These are phyloP conservation scores for Sicyos edulis DNA, from an alignment of 306 rosid species.

Conservation along the genomic window DNA sequence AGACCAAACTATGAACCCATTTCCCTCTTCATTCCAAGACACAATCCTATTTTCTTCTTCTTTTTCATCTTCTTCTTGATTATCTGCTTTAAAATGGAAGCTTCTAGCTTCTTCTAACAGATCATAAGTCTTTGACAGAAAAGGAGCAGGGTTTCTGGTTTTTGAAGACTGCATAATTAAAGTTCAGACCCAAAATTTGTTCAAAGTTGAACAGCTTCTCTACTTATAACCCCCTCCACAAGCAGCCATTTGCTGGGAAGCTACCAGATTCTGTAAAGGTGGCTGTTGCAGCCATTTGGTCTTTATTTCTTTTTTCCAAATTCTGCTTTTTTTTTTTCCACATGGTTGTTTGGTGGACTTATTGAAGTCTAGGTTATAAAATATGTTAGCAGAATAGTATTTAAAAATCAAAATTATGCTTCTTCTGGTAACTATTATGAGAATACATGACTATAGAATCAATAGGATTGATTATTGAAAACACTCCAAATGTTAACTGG, in stretches of 20 bases:
- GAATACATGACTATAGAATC: not conserved
- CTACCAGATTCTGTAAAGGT: constrained; percentile 5
- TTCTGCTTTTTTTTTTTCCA: no score
- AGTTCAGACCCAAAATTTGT: constrained; percentile 1
- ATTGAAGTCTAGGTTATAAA: not conserved
- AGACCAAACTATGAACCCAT: constrained; percentile 73
- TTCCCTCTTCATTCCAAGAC: constrained; percentile 72
- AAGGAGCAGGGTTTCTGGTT: constrained; percentile 58
- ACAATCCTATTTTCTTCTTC: constrained; percentile 28
- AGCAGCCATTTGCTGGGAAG: constrained; percentile 17
- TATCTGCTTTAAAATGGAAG: constrained; percentile 8
- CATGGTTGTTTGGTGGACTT: not conserved
- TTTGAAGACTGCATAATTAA: constrained; percentile 27
- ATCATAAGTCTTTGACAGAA: constrained; percentile 60
- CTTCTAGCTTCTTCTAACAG: constrained; percentile 51
- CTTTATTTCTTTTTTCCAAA: no score
- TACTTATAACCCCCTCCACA: not conserved
- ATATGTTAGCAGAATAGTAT: not conserved
- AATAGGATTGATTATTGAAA: not conserved
- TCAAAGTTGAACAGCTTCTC: constrained; percentile 14
- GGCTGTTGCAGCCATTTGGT: no score
- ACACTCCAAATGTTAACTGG: not conserved
- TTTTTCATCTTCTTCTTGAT: not conserved
- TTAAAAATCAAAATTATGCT: no score
- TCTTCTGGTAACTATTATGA: not conserved